These are phyloP conservation scores for Tetrahymena malaccensis DNA, from an alignment of 73 alveolate species.

Conservation along the genomic window DNA sequence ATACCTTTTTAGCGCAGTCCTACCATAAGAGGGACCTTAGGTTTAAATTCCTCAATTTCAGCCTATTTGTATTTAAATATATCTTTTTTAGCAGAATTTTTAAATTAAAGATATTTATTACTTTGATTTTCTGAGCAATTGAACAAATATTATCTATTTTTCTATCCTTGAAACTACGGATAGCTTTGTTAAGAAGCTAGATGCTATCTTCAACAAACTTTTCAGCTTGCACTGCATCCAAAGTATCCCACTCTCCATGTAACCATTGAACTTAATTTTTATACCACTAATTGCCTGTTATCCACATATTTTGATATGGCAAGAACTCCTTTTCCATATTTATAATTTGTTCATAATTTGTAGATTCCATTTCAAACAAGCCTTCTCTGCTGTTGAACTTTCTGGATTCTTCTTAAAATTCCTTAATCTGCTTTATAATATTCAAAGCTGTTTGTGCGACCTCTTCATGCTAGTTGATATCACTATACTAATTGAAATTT, in stretches of 20 bases:
- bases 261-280: slow-evolving; percentile 65
- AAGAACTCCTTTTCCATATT: slow-evolving; percentile 80
- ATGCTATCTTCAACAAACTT: slow-evolving; percentile 64
- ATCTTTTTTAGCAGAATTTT: neutral
- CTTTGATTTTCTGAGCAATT: slow-evolving; percentile 7
- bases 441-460: slow-evolving; percentile 76
- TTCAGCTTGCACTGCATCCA: slow-evolving; percentile 73
- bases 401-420: slow-evolving; percentile 81
- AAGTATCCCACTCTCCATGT: slow-evolving; percentile 73
- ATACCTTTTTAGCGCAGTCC: slow-evolving; percentile 89
- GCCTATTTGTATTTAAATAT: neutral
- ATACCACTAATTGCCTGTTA: slow-evolving; percentile 72
- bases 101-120: neutral
- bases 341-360: slow-evolving; percentile 84
- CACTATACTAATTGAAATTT: slow-evolving; percentile 81
- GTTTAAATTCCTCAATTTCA: slow-evolving; percentile 85
- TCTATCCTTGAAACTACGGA: slow-evolving; percentile 66
- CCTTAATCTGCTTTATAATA: slow-evolving; percentile 81
- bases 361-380: slow-evolving; percentile 82
- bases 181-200: slow-evolving; percentile 56
- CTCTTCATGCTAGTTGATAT: slow-evolving; percentile 82
- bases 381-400: slow-evolving; percentile 91
- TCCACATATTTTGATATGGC: slow-evolving; percentile 83
- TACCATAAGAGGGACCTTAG: slow-evolving; percentile 86
- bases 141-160: slow-evolving; percentile 41